Evolutionary conservation across 1,284 basidiomycete genomes (phyloP).

Genomic region (Pisolithus thermaeus): DNA sequence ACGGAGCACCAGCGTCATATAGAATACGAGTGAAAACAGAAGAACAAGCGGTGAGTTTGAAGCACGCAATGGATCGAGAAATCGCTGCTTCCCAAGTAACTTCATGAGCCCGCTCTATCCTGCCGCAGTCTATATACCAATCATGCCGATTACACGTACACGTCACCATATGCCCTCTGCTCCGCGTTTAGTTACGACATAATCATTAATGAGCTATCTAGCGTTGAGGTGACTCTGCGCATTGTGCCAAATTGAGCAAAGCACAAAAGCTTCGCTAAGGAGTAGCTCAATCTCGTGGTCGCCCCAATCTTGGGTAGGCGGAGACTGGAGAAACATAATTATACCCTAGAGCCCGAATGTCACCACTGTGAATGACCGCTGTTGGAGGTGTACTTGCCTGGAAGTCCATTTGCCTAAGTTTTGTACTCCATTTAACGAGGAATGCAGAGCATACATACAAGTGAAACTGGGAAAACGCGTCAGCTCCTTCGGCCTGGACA

Average conservation of each 20-base stretch:
- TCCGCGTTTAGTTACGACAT: slow-evolving; percentile 9
- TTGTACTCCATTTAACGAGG: slow-evolving; percentile 87
- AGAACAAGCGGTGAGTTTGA: slow-evolving; percentile 53
- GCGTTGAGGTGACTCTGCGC: slow-evolving; percentile 85
- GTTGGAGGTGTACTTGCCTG: slow-evolving; percentile 51
- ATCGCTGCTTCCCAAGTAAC: slow-evolving; percentile 42
- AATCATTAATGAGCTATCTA: slow-evolving; percentile 17
- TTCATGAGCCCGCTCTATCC: neutral
- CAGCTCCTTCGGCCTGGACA: slow-evolving; percentile 82
- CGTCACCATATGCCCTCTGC: slow-evolving; percentile 20
- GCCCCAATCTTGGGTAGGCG: slow-evolving; percentile 92
- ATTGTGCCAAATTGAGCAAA: slow-evolving; percentile 91
- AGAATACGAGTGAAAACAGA: slow-evolving; percentile 60
- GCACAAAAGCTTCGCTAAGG: slow-evolving; percentile 92
- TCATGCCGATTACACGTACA: slow-evolving; percentile 19
- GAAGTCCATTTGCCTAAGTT: slow-evolving; percentile 91
- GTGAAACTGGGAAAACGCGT: slow-evolving; percentile 96
- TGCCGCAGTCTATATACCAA: neutral
- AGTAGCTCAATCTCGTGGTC: slow-evolving; percentile 96
- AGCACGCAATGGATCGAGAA: slow-evolving; percentile 59
- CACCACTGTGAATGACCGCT: slow-evolving; percentile 3
- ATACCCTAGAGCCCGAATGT: slow-evolving; percentile 61
- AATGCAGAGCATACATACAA: slow-evolving; percentile 95
- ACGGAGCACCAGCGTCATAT: slow-evolving; percentile 53
- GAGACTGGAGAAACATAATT: slow-evolving; percentile 97